A percentile compares a stretch with the other conserved stretches of the same genome.
Evolutionary conservation across 306 rosid genomes (phyloP).

Genomic region (Malus sylvestris): DNA sequence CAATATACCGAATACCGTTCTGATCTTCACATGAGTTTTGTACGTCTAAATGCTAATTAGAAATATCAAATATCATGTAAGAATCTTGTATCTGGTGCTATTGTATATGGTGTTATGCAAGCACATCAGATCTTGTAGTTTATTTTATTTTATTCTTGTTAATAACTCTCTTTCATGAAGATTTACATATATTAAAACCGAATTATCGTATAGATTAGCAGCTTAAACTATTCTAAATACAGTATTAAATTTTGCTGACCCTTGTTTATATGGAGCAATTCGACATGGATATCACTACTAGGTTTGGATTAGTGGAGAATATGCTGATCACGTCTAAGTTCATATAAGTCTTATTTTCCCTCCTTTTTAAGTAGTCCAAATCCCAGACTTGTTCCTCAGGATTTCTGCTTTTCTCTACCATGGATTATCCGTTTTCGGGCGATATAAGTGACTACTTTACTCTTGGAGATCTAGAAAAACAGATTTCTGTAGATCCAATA

Average conservation of each 20-base stretch:
- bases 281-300: constrained; percentile 42
- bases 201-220: neutral
- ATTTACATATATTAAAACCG: neutral
- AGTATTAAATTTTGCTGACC: neutral
- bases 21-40: constrained; percentile 11
- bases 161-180: neutral
- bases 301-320: constrained; percentile 10
- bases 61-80: neutral
- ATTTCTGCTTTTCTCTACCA: constrained; percentile 9
- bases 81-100: constrained; percentile 5
- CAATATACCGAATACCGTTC: constrained; percentile 2
- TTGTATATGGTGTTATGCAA: constrained; percentile 23
- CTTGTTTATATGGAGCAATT: neutral
- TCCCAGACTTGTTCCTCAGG: constrained; percentile 6
- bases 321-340: constrained; percentile 28
- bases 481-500: constrained; percentile 68
- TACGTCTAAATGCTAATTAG: constrained; percentile 2
- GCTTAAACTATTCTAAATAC: neutral
- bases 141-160: neutral
- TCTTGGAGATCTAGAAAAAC: constrained; percentile 36
- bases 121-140: constrained; percentile 26
- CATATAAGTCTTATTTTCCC: neutral
- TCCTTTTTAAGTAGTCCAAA: constrained; percentile 22
- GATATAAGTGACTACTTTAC: neutral
- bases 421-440: constrained; percentile 25